Conservation (phyloP, 2,329 filamentous ascomycete species). For the Sclerotinia sclerotiorum region DNA sequence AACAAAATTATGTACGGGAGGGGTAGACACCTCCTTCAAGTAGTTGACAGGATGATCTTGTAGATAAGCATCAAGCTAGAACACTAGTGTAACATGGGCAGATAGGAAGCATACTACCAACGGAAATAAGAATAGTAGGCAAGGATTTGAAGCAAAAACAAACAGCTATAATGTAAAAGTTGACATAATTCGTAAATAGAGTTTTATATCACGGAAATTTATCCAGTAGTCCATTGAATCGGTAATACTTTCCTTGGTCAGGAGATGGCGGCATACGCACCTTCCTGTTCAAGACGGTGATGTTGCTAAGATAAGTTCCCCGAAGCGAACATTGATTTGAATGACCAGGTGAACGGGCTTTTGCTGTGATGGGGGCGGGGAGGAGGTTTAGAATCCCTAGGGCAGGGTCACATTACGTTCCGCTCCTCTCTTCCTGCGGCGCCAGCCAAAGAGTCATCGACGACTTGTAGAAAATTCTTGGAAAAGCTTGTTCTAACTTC, state of each 20-base stretch:
- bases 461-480: neutral
- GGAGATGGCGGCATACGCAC: slow-evolving; percentile 1
- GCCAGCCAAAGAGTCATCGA: neutral
- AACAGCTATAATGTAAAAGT: neutral
- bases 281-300: slow-evolving; percentile 9
- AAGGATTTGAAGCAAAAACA: neutral
- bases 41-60: slow-evolving; percentile 9
- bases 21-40: slow-evolving; percentile 6
- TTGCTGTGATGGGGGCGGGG: neutral
- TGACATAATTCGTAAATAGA: neutral
- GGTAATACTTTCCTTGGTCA: neutral
- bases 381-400: neutral
- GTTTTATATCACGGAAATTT: neutral
- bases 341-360: neutral
- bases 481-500: slow-evolving; percentile 14
- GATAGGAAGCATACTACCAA: neutral
- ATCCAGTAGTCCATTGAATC: neutral
- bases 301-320: neutral
- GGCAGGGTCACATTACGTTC: neutral
- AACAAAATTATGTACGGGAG: neutral
- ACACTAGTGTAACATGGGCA: neutral
- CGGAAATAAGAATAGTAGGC: neutral
- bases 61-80: slow-evolving; percentile 11
- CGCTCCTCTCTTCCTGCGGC: neutral
- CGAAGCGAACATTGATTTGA: neutral